Evolutionary conservation across 2,329 filamentous ascomycete genomes (phyloP), one percentile per base, ranked within the genome.

Genomic region (Calycina herbarum): DNA sequence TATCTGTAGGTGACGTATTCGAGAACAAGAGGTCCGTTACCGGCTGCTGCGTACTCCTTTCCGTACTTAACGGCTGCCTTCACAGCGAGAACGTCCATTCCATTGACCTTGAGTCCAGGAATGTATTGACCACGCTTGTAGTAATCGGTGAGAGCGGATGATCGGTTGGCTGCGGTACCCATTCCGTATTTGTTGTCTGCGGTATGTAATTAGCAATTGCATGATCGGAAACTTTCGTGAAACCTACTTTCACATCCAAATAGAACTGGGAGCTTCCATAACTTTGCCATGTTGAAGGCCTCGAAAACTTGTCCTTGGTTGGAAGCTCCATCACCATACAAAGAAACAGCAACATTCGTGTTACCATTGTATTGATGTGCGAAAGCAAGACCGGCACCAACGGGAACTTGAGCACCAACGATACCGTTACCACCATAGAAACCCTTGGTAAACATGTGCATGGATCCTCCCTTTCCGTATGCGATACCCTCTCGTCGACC

Each of bases 121-220:
- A 99, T 99, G 86, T 98, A 99, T 84, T 99, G 95, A 73, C 95
- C 95, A 82, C 95, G 94, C 90, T 98, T 98, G 89, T 99, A 98
- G 89, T 99, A 99, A 81, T 99, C 95, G 80, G 95, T 98, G 78
- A 97, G 83, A 75, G 95, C 95, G 67, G 95, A 94, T 68, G 95
- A 94, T 76, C 95, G 93, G 81, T 90, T 90, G 73, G 95, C 94
- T 68, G 95, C 91, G 70, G 95, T 99, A 82, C 95, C 95, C 95
- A 99, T 99, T 80, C 95, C 95, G 80, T 99, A 99, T 83, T 99
- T 99, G 91, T 99, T 99, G 88, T 99, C 94, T 97, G 10, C 35
- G 27, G 42, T 17, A 61, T 5, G 70, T 79, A 70, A 79, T 76
- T 56, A 68, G 27, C 31, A 42, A n/a, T 27, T 35, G 29, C 35